Conservation (phyloP, 2,329 filamentous ascomycete genomes). For the Cladosporium colombiae region DNA sequence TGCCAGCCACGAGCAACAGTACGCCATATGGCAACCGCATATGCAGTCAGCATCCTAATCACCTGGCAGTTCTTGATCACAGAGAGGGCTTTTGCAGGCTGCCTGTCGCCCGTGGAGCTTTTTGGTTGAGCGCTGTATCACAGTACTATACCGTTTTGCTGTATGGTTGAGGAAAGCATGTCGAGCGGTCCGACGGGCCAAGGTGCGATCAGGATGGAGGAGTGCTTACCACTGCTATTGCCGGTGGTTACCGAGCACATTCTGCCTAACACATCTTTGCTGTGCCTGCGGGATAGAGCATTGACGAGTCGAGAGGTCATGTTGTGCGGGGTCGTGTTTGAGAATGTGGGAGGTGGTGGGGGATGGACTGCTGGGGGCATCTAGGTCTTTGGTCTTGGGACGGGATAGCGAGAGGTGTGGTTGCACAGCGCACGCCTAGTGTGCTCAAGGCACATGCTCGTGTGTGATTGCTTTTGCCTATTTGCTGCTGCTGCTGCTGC, state of each 20-base stretch:
- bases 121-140: not conserved
- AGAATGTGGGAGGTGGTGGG: not conserved
- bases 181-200: conserved; percentile 1
- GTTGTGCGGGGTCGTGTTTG: conserved; percentile 4
- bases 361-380: not conserved
- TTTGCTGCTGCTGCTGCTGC: not conserved
- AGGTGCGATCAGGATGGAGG: not conserved
- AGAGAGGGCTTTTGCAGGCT: not conserved
- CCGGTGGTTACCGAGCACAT: not conserved
- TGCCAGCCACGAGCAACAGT: not conserved
- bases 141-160: not conserved
- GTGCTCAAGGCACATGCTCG: not conserved
- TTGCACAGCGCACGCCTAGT: not conserved
- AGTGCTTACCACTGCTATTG: not conserved
- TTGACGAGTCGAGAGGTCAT: not conserved
- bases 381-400: not conserved
- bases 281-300: not conserved
- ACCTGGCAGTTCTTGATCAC: not conserved
- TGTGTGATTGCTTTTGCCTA: not conserved
- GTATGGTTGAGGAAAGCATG: not conserved
- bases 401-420: not conserved
- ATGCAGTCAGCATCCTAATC: conserved; percentile 19
- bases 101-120: not conserved
- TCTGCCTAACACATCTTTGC: not conserved
- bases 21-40: not conserved